Conservation (phyloP, 2,329 filamentous ascomycete genomes). For the Corynespora cassiicola region DNA sequence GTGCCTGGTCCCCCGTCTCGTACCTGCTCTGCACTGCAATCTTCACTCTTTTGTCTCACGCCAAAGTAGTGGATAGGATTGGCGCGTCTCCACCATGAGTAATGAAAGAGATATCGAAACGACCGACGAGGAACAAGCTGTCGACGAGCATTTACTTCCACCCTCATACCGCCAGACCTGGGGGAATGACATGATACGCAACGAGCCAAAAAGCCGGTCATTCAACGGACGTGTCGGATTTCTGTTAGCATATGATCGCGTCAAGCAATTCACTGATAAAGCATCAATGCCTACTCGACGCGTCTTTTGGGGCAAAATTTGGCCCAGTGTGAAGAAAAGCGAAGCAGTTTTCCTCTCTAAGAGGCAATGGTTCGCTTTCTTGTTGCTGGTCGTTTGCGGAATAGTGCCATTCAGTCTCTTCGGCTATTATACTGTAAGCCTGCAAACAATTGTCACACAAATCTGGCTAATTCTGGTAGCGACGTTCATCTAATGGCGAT, state of each 20-base stretch:
- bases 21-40: no score
- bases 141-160: background rate
- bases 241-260: constrained; percentile 1
- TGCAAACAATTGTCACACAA: no score
- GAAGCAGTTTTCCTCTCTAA: no score
- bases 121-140: no score
- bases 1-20: no score
- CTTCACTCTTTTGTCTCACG: no score
- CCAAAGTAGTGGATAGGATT: no score
- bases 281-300: background rate
- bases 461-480: no score
- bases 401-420: constrained; percentile 16
- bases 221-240: constrained; percentile 5
- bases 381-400: constrained; percentile 12
- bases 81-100: no score
- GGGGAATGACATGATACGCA: constrained; percentile 5
- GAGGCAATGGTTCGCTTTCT: constrained; percentile 18
- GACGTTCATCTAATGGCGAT: background rate
- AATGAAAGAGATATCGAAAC: no score
- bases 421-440: constrained; percentile 14
- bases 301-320: no score
- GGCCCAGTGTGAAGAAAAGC: constrained; percentile 7
- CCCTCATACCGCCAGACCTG: constrained; percentile 9
- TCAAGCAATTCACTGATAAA: background rate
- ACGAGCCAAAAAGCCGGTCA: constrained; percentile 6